A percentile compares a stretch with the other conserved stretches of the same genome.
These are phyloP conservation scores for Arabidopsis hybrid DNA, from an alignment of 441 rosid genomes.

Conservation along the genomic window DNA sequence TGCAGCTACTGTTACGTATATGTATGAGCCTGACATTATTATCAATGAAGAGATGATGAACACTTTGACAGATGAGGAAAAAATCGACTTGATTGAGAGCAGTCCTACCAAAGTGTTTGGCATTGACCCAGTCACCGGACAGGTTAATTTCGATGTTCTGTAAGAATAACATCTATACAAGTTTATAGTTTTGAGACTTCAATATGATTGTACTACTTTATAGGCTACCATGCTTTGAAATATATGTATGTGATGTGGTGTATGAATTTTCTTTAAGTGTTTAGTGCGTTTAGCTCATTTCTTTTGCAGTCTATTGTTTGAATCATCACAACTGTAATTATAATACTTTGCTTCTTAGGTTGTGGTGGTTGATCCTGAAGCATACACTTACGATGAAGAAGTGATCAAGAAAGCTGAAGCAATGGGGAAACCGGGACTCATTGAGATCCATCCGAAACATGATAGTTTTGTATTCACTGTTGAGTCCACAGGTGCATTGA, in stretches of 20 bases:
- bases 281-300: not conserved
- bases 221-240: not conserved
- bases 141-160: conserved; percentile 50
- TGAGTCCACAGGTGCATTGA: conserved; percentile 89
- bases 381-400: conserved; percentile 91
- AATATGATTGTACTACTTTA: too few species aligned
- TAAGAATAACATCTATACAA: not conserved
- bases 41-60: conserved; percentile 94
- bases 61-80: conserved; percentile 73
- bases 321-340: not conserved
- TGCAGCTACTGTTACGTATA: conserved; percentile 93
- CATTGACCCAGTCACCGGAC: conserved; percentile 65
- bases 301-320: not conserved
- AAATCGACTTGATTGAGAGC: conserved; percentile 75
- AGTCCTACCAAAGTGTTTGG: conserved; percentile 89
- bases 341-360: conserved; percentile 53
- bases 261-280: not conserved
- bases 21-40: conserved; percentile 89
- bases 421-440: conserved; percentile 89
- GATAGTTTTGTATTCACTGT: conserved; percentile 90
- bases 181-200: conserved; percentile 4
- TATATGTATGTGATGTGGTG: not conserved
- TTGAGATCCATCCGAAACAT: conserved; percentile 83
- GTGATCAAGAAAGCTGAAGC: conserved; percentile 87
- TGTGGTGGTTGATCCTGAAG: conserved; percentile 79